phyloP scores from a whole-genome alignment of 2,329 filamentous ascomycete genomes.

The Rasamsonia emersonii region DNA sequence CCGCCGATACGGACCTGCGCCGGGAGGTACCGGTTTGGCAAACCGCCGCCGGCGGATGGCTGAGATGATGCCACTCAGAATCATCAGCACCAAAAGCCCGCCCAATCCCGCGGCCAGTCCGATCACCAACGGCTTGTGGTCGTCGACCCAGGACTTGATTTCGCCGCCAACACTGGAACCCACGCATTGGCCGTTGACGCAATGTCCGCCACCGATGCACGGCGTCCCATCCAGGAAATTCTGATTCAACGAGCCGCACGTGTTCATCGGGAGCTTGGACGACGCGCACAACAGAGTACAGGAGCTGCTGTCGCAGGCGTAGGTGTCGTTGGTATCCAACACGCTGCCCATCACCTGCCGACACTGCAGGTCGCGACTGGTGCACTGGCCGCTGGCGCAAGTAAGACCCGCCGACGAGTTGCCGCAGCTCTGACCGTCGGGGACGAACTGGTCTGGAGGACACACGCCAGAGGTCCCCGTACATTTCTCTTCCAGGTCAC shows the following conservation, averaged over 20 bases:
- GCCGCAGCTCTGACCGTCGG: conserved; percentile 67
- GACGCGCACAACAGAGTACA: conserved; percentile 72
- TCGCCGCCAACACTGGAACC: conserved; percentile 62
- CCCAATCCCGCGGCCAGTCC: conserved; percentile 66
- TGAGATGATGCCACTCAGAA: conserved; percentile 59
- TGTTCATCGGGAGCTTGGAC: conserved; percentile 55
- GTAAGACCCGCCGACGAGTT: conserved; percentile 47
- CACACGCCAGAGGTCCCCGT: conserved; percentile 64
- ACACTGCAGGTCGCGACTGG: conserved; percentile 83
- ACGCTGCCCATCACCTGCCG: conserved; percentile 70
- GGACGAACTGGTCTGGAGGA: conserved; percentile 59
- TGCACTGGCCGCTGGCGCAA: conserved; percentile 92
- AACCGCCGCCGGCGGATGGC: conserved; percentile 42
- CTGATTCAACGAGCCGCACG: conserved; percentile 71
- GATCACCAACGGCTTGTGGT: conserved; percentile 75
- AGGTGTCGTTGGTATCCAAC: conserved; percentile 65
- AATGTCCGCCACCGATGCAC: conserved; percentile 72
- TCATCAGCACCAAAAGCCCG: conserved; percentile 58
- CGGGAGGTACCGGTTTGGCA: conserved; percentile 11
- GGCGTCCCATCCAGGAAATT: conserved; percentile 89
- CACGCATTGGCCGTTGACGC: conserved; percentile 67
- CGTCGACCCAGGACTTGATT: conserved; percentile 64
- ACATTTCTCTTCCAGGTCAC: conserved; percentile 80
- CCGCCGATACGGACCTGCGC: background rate
- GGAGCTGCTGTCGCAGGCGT: conserved; percentile 63